These are phyloP conservation scores for Narthecium ossifragum DNA, from an alignment of 106 monocot species.

Conservation along the genomic window DNA sequence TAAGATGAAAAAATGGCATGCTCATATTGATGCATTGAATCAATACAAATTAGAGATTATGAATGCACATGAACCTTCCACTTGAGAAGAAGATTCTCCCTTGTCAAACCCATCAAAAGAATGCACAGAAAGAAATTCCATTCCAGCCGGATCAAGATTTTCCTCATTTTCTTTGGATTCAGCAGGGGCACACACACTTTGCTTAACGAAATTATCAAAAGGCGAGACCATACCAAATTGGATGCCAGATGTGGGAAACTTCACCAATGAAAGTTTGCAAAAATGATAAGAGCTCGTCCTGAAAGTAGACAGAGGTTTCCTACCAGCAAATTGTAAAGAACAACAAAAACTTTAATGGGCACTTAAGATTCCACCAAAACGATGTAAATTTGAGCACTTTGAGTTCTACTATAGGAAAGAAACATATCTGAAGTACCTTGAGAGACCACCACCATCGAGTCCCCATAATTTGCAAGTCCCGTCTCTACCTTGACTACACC, in stretches of 20 bases:
- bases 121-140: not conserved
- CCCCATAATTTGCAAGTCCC: conserved; percentile 90
- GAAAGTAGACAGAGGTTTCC: conserved; percentile 64
- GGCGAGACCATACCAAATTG: not conserved
- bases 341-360: too few relatives aligned
- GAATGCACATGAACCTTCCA: conserved; percentile 12
- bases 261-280: conserved; percentile 89
- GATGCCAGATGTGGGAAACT: conserved; percentile 13
- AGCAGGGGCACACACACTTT: not conserved
- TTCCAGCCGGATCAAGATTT: conserved; percentile 3
- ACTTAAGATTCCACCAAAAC: too few relatives aligned
- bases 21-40: too few relatives aligned
- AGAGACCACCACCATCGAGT: conserved; percentile 64
- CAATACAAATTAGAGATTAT: too few relatives aligned
- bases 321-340: conserved; percentile 37
- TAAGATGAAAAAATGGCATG: too few relatives aligned
- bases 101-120: not conserved
- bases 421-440: conserved; percentile 39
- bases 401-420: too few relatives aligned
- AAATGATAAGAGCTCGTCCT: conserved; percentile 76
- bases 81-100: conserved; percentile 7
- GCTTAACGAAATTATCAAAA: not conserved
- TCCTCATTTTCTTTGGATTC: conserved; percentile 7
- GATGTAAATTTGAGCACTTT: too few relatives aligned
- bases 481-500: conserved; percentile 86